phyloP scores from a whole-genome alignment of 1,284 basidiomycete species.

The Sanghuangporus sanghuang region DNA sequence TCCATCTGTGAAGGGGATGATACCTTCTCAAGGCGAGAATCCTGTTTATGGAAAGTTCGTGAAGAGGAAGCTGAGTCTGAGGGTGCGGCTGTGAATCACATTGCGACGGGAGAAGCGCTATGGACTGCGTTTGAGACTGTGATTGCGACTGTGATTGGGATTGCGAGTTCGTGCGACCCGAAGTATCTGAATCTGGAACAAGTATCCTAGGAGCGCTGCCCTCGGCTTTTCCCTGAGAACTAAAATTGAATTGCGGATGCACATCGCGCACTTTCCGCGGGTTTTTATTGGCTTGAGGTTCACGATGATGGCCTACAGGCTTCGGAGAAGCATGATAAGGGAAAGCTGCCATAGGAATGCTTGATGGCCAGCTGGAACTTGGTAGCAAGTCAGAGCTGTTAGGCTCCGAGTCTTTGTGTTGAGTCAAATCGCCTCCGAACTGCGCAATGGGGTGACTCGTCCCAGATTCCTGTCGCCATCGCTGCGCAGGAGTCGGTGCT shows the following conservation, averaged over 20 bases:
- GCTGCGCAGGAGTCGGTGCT: conserved; percentile 5
- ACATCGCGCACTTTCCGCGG: not conserved
- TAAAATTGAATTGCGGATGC: not conserved
- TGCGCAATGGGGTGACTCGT: not conserved
- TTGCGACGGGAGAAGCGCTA: not conserved
- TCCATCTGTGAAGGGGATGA: not conserved
- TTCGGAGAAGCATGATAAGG: not conserved
- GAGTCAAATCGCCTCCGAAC: not conserved
- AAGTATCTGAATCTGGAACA: conserved; percentile 15
- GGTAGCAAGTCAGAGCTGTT: not conserved
- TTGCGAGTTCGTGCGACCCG: conserved; percentile 3
- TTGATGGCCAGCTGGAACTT: not conserved
- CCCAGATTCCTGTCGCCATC: not conserved
- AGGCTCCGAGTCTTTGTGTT: not conserved
- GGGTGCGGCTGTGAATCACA: not conserved
- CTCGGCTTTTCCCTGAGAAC: not conserved
- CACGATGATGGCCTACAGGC: not conserved
- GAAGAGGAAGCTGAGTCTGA: not conserved
- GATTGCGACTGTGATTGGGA: conserved; percentile 12
- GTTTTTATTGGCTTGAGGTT: not conserved
- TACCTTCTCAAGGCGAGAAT: not conserved
- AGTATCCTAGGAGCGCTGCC: conserved; percentile 6
- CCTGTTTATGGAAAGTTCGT: not conserved
- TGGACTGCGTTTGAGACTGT: conserved; percentile 1
- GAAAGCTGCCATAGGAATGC: not conserved